Conservation (phyloP, 139 green algal species). For the Dunaliella primolecta region DNA sequence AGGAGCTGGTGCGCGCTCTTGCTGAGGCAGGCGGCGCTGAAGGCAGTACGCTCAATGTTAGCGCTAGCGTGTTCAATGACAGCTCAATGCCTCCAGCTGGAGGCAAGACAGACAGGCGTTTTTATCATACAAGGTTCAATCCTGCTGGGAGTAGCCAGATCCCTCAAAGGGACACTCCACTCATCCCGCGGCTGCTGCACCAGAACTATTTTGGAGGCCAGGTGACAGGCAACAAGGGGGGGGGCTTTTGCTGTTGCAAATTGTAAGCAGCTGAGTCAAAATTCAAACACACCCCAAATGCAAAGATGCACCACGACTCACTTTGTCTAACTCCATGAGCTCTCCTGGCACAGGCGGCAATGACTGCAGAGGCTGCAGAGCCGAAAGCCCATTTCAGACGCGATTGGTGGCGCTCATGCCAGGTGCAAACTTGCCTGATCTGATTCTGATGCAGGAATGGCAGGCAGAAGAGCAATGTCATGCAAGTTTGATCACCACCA, state of each 20-base stretch:
- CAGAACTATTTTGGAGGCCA: background rate
- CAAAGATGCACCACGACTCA: background rate
- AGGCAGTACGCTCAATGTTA: no score
- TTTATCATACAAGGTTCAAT: no score
- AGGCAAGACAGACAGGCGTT: no score
- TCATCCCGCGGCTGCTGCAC: background rate
- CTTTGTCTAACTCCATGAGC: no score
- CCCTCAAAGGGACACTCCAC: no score
- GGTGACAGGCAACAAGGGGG: background rate
- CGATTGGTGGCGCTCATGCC: slow-evolving; percentile 2
- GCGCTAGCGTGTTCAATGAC: no score
- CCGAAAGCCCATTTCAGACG: background rate
- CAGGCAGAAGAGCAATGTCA: background rate
- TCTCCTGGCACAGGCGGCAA: background rate
- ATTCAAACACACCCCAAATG: background rate
- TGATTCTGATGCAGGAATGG: background rate
- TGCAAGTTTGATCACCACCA: background rate
- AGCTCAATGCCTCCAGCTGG: no score
- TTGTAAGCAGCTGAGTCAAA: background rate
- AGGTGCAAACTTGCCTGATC: background rate
- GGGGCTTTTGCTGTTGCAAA: background rate
- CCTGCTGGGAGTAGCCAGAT: no score
- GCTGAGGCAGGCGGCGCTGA: no score
- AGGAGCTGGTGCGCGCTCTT: no score
- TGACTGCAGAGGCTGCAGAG: background rate